Base-by-base conservation (phyloP, 192 early-diverging fungal genomes). In the Backusella psychrophila region DNA sequence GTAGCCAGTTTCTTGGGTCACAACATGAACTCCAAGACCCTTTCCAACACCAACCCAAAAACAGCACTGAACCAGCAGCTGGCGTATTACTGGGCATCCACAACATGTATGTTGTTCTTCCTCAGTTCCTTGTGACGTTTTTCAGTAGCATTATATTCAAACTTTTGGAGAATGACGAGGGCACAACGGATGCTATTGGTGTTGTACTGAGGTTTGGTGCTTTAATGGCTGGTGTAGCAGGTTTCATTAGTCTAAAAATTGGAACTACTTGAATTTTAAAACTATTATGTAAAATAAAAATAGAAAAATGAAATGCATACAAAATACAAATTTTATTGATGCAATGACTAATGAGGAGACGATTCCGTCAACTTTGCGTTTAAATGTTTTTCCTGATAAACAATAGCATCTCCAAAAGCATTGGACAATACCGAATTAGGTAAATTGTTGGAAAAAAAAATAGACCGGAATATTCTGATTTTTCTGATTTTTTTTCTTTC, bases 61-160 rank as follows among this genome's bases (percentile, higher is more conserved):
- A 21, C n/a, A 34, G 5, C 26, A 74, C 52, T 2, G 15, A 19
- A 26, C 75, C 87, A 12, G 92, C 92, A 9, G 89, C 93, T 6
- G 93, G 93, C 9, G 88, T 94, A 3, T 83, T 96, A 17, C 85
- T 98, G 21, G 98, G 96, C 12, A 96, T 98, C 66, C 96, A 97
- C 80, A 99, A 99, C 79, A 92, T 98, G 56, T 97, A 94, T 82
- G 92, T 97, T 72, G 95, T 96, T 0, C 38, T 97, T 17, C 98
- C 98, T 8, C 98, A 99, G 77, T 96, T 99, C 71, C 75, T 96
- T 3, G 91, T 92, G 9, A 95, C 94, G 6, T 89, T 96, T 59
- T 75, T 95, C 42, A 94, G 91, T 82, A 92, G 90, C 76, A 75
- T 97, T 38, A 79, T 97, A 11, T 99, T 99, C 88, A 88, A 87